Base-by-base conservation (phyloP, 1,284 basidiomycete genomes). In the Tylopilus orsonianus region DNA sequence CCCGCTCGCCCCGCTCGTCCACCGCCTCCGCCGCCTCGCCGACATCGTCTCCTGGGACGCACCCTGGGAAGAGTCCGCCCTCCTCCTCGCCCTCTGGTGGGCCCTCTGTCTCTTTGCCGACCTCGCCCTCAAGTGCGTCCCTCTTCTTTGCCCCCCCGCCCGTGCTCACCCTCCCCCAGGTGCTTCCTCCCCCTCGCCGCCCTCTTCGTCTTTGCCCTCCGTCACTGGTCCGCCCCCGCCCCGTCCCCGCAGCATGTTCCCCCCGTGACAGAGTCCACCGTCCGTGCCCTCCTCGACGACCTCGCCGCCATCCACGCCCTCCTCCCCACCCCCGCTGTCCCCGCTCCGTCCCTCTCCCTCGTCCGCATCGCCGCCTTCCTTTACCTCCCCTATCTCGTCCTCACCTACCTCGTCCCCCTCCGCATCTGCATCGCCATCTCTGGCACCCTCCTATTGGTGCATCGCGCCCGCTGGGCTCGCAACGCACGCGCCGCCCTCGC, bases 71-170 rank as follows among this genome's bases (percentile, higher is more conserved):
- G 79, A 89, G 48, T 80, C 82, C 55, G 87, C 80, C 73, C 76
- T 92, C 2, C 65, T 79, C 0, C 66, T 94, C 23, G 83, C 75
- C 0, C 64, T 64, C 0, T 92, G 89, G 89, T 94, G 90, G 88
- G 77, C 77, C 0, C 27, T 83, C n/a, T 91, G 88, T 68, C 71
- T 93, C 33, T 73, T 85, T 22, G 70, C 79, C 2, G 75, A 77
- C 19, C 67, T 72, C 14, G 71, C 72, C 7, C 69, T 90, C 56
- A 78, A 77, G 85, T 87, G 52, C 51, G 78, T 71, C 3, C 8
- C n/a, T 0, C n/a, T 0, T 1, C 6, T 1, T 9, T 4, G 12
- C 5, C 9, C 6, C 10, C 7, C 1, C 8, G 2, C 5, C 18
- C 8, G 2, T 5, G 39, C 54, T 48, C 47, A 54, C 29, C 41